A percentile compares a stretch with the other conserved stretches of the same genome.
These are phyloP conservation scores for Astrothelium macrocarpum DNA, from an alignment of 495 filamentous ascomycete species.

Conservation along the genomic window DNA sequence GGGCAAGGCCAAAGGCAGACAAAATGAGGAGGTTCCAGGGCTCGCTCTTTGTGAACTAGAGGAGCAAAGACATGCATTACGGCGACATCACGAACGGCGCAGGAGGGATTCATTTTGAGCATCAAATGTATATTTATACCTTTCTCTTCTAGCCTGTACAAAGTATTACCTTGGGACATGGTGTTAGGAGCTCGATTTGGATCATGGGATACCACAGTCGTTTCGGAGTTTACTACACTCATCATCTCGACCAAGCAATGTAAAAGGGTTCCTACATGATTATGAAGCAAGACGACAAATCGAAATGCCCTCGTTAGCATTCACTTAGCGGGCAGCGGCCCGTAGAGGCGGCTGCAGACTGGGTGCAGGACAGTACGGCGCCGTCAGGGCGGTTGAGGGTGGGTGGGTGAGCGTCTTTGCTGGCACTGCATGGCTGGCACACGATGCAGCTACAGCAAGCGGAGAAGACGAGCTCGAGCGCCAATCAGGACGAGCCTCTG, in stretches of 20 bases:
- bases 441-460: constrained; percentile 4
- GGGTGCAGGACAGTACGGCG: neutral
- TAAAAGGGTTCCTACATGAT: neutral
- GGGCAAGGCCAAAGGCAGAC: constrained; percentile 46
- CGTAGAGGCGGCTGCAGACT: neutral
- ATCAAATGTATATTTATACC: neutral
- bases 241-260: neutral
- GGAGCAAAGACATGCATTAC: constrained; percentile 3
- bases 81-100: neutral
- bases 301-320: too few relatives aligned
- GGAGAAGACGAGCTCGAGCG: neutral
- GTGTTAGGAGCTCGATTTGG: neutral
- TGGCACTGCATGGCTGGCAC: constrained; percentile 6
- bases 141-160: neutral
- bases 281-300: neutral
- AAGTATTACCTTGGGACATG: neutral
- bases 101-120: neutral
- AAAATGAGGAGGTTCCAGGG: constrained; percentile 36
- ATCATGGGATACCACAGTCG: neutral
- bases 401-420: neutral
- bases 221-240: neutral
- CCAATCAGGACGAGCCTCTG: neutral
- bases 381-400: neutral
- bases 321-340: neutral
- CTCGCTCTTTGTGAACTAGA: constrained; percentile 27